A percentile compares a stretch with the other conserved stretches of the same genome.
phyloP scores from a whole-genome alignment of 2,329 filamentous ascomycete genomes.

The Pseudogymnoascus sp. region DNA sequence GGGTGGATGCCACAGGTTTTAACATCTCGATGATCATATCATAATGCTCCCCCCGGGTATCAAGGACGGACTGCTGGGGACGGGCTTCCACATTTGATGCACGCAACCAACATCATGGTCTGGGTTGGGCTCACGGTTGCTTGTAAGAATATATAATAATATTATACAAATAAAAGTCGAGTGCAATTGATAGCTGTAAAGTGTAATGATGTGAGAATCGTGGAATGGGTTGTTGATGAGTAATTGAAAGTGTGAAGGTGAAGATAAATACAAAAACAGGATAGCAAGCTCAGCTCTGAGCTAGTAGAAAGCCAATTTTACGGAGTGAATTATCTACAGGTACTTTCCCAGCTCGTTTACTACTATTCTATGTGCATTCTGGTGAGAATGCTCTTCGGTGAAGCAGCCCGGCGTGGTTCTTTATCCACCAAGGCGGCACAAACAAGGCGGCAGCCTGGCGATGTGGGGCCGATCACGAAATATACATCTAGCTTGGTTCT shows the following conservation, averaged over 20 bases:
- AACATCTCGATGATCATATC: too few relatives aligned
- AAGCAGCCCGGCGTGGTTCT: not conserved
- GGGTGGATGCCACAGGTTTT: too few relatives aligned
- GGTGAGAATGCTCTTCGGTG: not conserved
- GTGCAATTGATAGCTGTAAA: too few relatives aligned
- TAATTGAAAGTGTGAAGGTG: not conserved
- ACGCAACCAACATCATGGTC: too few relatives aligned
- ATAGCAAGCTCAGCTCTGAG: not conserved
- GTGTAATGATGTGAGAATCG: not conserved
- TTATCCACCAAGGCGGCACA: not conserved
- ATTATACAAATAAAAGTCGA: not conserved
- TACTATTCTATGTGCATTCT: not conserved
- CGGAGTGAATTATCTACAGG: not conserved
- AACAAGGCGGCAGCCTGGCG: not conserved
- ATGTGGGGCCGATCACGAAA: not conserved
- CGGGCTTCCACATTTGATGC: too few relatives aligned
- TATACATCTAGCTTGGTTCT: not conserved
- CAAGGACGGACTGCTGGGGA: too few relatives aligned
- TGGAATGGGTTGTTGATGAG: not conserved
- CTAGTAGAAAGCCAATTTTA: not conserved
- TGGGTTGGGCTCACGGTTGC: too few relatives aligned
- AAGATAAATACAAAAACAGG: not conserved
- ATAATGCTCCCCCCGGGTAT: too few relatives aligned
- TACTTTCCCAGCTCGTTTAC: not conserved
- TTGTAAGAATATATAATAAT: not conserved